Conservation (phyloP, 2,329 filamentous ascomycete species). For the Orbilia blumenaviensis region DNA sequence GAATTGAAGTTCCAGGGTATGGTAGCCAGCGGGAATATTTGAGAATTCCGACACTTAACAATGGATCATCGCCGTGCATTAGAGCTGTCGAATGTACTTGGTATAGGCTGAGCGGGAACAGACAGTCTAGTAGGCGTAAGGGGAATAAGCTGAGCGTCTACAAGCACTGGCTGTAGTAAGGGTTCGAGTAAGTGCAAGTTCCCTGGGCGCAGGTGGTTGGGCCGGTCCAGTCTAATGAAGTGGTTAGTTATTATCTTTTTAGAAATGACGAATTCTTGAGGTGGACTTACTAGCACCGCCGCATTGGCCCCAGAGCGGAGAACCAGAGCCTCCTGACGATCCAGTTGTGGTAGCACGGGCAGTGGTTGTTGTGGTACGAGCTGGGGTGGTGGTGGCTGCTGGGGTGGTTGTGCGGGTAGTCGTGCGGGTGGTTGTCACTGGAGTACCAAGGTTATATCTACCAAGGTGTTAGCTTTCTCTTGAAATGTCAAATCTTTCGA, state of each 20-base stretch:
- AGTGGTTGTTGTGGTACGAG: conserved; percentile 11
- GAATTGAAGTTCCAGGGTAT: background rate
- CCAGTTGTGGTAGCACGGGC: conserved; percentile 24
- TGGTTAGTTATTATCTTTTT: background rate
- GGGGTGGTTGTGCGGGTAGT: conserved; percentile 5
- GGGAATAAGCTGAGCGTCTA: background rate
- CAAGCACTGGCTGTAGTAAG: conserved; percentile 58
- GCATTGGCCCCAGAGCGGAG: conserved; percentile 56
- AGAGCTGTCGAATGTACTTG: background rate
- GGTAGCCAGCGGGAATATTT: background rate
- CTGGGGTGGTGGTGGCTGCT: conserved; percentile 19
- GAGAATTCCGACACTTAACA: background rate
- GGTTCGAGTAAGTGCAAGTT: conserved; percentile 58
- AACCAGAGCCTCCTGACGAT: conserved; percentile 39
- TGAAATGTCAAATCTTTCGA: background rate
- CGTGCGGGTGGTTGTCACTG: conserved; percentile 8
- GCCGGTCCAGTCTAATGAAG: conserved; percentile 56
- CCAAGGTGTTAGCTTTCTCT: background rate
- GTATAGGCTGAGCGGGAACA: background rate
- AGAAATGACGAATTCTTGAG: background rate
- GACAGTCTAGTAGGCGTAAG: background rate
- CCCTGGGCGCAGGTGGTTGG: conserved; percentile 58
- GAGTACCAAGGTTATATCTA: conserved; percentile 16
- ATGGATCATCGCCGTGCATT: background rate
- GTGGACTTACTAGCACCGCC: conserved; percentile 34